Conservation (phyloP, 1,284 basidiomycete genomes). For the Puccinia coronata region DNA sequence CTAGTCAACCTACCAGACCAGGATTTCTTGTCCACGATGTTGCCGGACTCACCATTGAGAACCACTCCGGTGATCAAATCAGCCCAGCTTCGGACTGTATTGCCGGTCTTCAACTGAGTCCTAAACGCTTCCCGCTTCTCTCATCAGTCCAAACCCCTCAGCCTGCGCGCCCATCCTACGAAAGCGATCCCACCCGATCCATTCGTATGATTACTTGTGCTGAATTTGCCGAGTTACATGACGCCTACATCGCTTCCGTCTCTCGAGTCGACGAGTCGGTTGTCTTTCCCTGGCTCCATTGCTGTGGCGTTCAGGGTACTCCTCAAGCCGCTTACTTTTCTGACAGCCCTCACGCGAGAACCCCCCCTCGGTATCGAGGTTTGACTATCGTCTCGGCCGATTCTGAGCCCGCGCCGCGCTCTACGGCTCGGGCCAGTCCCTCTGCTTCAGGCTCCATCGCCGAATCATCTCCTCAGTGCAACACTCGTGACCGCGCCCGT, state of each 20-base stretch:
- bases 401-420: conserved; percentile 42
- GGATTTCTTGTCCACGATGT: conserved; percentile 18
- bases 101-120: conserved; percentile 26
- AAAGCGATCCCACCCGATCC: not conserved
- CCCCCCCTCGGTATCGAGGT: conserved; percentile 29
- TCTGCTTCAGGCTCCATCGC: not conserved
- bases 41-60: conserved; percentile 1
- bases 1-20: not conserved
- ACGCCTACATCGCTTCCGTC: conserved; percentile 33
- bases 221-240: conserved; percentile 25
- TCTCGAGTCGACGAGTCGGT: conserved; percentile 27
- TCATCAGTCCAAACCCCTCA: conserved; percentile 18
- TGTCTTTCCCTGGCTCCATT: conserved; percentile 42
- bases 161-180: not conserved
- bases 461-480: not conserved
- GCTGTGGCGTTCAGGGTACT: conserved; percentile 21
- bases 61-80: not conserved
- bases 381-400: conserved; percentile 40
- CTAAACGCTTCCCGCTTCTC: conserved; percentile 12
- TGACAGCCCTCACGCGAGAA: not conserved
- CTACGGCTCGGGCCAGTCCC: conserved; percentile 50
- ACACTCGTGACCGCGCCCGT: not conserved
- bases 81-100: too few relatives aligned
- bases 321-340: conserved; percentile 35
- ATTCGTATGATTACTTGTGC: conserved; percentile 35